A percentile compares a stretch with the other conserved stretches of the same genome.
Evolutionary conservation across 805 yeast species (phyloP).

Genomic region (Candida nanaspora): DNA sequence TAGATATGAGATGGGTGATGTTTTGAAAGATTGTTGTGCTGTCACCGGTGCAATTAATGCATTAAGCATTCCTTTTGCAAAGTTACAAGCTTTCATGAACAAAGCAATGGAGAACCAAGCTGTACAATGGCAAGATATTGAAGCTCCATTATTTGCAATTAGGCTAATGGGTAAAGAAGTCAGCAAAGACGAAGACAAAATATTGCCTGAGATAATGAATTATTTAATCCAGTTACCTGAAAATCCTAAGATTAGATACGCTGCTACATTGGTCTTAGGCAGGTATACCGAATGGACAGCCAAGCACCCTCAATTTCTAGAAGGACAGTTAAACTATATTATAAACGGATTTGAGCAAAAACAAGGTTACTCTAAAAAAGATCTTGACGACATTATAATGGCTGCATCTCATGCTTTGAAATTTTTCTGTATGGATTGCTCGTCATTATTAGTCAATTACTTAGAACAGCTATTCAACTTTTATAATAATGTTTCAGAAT

Average conservation of each 20-base stretch:
- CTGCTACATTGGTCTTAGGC: slow-evolving; percentile 91
- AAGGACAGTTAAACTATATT: slow-evolving; percentile 78
- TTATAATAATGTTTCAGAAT: slow-evolving; percentile 47
- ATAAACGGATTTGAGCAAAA: slow-evolving; percentile 54
- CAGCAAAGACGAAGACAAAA: slow-evolving; percentile 49
- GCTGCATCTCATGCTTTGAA: slow-evolving; percentile 93
- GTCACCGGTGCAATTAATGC: slow-evolving; percentile 76
- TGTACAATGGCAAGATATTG: slow-evolving; percentile 72
- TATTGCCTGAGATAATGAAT: slow-evolving; percentile 73
- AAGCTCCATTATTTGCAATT: slow-evolving; percentile 83
- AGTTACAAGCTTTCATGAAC: slow-evolving; percentile 37
- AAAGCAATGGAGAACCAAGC: slow-evolving; percentile 26
- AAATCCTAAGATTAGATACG: slow-evolving; percentile 80
- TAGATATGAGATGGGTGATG: slow-evolving; percentile 96
- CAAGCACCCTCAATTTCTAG: slow-evolving; percentile 74
- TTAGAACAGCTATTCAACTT: slow-evolving; percentile 71
- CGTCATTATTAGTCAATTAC: slow-evolving; percentile 52
- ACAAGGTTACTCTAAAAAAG: slow-evolving; percentile 12
- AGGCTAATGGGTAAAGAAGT: slow-evolving; percentile 95
- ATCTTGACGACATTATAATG: slow-evolving; percentile 46
- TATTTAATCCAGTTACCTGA: slow-evolving; percentile 67
- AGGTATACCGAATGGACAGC: slow-evolving; percentile 95
- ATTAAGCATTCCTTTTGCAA: slow-evolving; percentile 59
- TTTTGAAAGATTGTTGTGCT: slow-evolving; percentile 90
- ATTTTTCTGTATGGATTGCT: slow-evolving; percentile 92